Percentiles rank a stretch among this genome's conserved stretches.
Evolutionary conservation across 768 basidiomycete species (phyloP).

Genomic region (Suillus subalutaceus): DNA sequence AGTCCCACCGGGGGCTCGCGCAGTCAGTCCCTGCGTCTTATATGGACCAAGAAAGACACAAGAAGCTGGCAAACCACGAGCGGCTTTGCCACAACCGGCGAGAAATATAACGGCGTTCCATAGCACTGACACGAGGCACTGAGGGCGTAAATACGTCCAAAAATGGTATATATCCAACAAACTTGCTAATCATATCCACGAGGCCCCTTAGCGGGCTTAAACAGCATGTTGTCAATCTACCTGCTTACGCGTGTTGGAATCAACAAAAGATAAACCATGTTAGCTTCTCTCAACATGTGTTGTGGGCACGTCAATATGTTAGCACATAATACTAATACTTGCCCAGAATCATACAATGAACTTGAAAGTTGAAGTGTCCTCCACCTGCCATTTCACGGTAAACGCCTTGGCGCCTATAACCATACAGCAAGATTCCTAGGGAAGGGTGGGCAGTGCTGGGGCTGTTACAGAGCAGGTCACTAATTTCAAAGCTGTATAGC

Average conservation of each 20-base stretch:
- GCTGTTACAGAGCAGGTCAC: neutral
- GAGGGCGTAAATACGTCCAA: conserved; percentile 3
- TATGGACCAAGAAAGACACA: conserved; percentile 18
- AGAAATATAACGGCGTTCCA: conserved; percentile 2
- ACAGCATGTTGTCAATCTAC: conserved; percentile 1
- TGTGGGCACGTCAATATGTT: neutral
- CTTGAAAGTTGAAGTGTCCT: neutral
- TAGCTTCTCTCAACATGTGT: neutral
- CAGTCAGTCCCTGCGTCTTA: conserved; percentile 26
- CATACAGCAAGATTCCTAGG: neutral
- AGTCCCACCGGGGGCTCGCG: conserved; percentile 29
- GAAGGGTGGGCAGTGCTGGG: neutral
- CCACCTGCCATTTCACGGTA: neutral
- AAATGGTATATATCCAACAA: neutral
- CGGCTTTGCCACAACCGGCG: neutral
- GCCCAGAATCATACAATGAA: neutral
- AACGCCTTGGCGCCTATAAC: neutral
- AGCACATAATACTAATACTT: neutral
- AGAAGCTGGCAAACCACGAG: conserved; percentile 11
- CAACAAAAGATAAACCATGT: neutral
- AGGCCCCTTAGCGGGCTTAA: neutral
- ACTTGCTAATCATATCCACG: neutral
- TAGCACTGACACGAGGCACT: neutral
- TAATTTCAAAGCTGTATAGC: neutral
- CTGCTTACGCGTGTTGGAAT: conserved; percentile 7